Percentiles rank a stretch among this genome's conserved stretches.
Evolutionary conservation across 106 monocot species (phyloP).

Genomic region (Ottelia alismoides): DNA sequence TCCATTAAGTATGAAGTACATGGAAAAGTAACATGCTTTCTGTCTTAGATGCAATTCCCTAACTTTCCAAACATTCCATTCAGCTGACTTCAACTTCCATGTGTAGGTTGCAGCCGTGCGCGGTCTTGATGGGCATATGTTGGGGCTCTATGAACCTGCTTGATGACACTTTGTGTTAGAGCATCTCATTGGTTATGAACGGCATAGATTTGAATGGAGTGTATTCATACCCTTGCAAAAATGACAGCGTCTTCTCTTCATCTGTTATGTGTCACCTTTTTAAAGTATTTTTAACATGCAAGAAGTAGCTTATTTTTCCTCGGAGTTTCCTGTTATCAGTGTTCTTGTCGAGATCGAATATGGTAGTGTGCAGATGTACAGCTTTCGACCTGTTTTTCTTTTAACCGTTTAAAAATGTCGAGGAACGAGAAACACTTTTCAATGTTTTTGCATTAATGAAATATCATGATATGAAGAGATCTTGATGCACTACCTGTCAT

Average conservation of each 20-base stretch:
- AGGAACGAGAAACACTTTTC: too few species aligned
- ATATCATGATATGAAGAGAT: too few species aligned
- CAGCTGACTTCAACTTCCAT: not conserved
- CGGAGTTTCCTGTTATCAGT: slow-evolving; percentile 40
- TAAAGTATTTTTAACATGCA: slow-evolving; percentile 3
- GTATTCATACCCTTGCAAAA: too few species aligned
- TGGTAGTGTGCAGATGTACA: slow-evolving; percentile 63
- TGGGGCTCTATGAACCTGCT: slow-evolving; percentile 77
- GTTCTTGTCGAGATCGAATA: slow-evolving; percentile 58
- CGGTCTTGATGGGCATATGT: slow-evolving; percentile 78
- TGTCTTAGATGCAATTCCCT: not conserved
- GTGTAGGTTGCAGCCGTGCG: slow-evolving; percentile 73
- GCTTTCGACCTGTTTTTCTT: slow-evolving; percentile 47
- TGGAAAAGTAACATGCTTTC: slow-evolving; percentile 46
- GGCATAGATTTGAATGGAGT: not conserved
- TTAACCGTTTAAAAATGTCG: too few species aligned
- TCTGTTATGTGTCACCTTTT: not conserved
- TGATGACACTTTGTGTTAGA: slow-evolving; percentile 12
- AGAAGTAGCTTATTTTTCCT: slow-evolving; percentile 29
- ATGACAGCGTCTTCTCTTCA: not conserved
- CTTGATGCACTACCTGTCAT: slow-evolving; percentile 42
- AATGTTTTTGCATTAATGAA: too few species aligned
- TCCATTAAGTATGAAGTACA: slow-evolving; percentile 81
- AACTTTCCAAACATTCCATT: not conserved
- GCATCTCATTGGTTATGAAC: not conserved